Conservation (phyloP, 305 asterid genomes). For the Fraxinus velutina region DNA sequence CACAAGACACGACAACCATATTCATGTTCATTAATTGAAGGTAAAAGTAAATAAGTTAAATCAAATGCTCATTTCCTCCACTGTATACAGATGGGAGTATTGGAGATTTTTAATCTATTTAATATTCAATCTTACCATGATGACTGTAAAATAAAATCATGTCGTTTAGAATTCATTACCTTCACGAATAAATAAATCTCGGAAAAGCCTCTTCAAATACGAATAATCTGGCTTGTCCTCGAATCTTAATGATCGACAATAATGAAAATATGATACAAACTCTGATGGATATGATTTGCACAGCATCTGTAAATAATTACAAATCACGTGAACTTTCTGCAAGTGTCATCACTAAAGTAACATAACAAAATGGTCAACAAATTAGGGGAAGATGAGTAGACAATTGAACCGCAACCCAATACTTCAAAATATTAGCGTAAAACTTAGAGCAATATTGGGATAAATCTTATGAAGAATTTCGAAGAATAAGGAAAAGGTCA, state of each 20-base stretch:
- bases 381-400: neutral
- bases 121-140: neutral
- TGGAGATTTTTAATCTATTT: neutral
- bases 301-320: slow-evolving; percentile 40
- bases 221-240: slow-evolving; percentile 76
- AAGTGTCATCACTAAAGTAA: slow-evolving; percentile 5
- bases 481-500: neutral
- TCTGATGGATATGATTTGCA: slow-evolving; percentile 71
- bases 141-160: neutral
- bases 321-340: slow-evolving; percentile 11
- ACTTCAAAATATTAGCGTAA: neutral
- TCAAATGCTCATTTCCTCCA: neutral
- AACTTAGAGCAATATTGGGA: neutral
- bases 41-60: neutral
- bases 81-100: neutral
- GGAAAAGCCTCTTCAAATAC: slow-evolving; percentile 66
- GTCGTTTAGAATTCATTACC: slow-evolving; percentile 35
- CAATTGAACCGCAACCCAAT: slow-evolving; percentile 2
- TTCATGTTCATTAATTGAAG: neutral
- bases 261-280: slow-evolving; percentile 68
- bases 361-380: slow-evolving; percentile 13
- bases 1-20: neutral
- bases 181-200: slow-evolving; percentile 67
- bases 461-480: neutral
- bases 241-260: slow-evolving; percentile 62